Evolutionary conservation across 2,329 filamentous ascomycete species (phyloP).

Genomic region (Aspergillus sp.): DNA sequence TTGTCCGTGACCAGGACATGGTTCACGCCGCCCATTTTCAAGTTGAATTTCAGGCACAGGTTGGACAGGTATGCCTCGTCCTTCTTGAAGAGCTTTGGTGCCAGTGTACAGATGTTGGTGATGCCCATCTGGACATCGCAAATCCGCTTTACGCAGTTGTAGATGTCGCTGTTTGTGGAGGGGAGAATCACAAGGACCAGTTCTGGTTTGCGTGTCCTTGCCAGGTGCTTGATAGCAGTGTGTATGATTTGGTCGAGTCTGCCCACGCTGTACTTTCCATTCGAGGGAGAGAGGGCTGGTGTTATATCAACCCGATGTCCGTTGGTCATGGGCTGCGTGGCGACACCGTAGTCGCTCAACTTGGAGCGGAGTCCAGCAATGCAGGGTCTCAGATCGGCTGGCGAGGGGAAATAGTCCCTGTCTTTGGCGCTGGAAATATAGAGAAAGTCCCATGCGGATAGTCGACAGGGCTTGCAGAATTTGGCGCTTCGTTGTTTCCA

Average conservation of each 20-base stretch:
- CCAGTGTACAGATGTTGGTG: conserved; percentile 65
- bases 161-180: conserved; percentile 53
- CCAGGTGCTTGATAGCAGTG: conserved; percentile 22
- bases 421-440: conserved; percentile 16
- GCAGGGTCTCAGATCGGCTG: conserved; percentile 6
- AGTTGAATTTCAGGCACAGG: conserved; percentile 74
- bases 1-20: conserved; percentile 58
- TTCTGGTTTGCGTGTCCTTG: conserved; percentile 17
- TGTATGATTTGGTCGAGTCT: conserved; percentile 14
- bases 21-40: conserved; percentile 74
- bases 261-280: conserved; percentile 11
- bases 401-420: conserved; percentile 3
- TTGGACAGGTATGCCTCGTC: conserved; percentile 62
- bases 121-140: conserved; percentile 68
- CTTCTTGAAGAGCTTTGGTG: conserved; percentile 48
- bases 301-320: conserved; percentile 17
- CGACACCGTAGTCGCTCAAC: conserved; percentile 30
- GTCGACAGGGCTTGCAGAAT: conserved; percentile 53
- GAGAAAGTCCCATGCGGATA: conserved; percentile 31
- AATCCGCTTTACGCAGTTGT: conserved; percentile 65
- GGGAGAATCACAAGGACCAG: conserved; percentile 64
- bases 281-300: conserved; percentile 5
- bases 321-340: conserved; percentile 5
- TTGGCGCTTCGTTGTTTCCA: conserved; percentile 68
- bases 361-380: conserved; percentile 20